Conservation (phyloP, 2,329 filamentous ascomycete species). For the Penicillium concentricum region DNA sequence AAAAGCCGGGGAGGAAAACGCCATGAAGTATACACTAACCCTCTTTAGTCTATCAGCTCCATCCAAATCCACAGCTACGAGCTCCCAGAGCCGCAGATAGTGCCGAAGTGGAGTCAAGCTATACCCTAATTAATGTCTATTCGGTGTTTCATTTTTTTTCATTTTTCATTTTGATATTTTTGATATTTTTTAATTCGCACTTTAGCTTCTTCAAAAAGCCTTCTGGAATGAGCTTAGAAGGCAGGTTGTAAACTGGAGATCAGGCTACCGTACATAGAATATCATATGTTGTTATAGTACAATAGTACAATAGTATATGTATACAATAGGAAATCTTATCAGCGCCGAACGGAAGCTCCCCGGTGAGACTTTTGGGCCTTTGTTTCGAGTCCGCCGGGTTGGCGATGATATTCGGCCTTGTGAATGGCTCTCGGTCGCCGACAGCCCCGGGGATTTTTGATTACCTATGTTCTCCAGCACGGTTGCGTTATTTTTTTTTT, state of each 20-base stretch:
- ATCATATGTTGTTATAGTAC: not conserved
- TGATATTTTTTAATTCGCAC: too few species aligned
- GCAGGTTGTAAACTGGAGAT: not conserved
- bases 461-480: constrained; percentile 3
- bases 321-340: too few species aligned
- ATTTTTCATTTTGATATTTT: not conserved
- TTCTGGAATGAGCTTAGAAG: not conserved
- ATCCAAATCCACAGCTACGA: constrained; percentile 19
- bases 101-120: constrained; percentile 22
- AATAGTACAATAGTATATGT: too few species aligned
- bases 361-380: constrained; percentile 8
- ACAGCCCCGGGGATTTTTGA: not conserved
- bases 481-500: constrained; percentile 9
- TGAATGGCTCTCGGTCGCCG: constrained; percentile 13
- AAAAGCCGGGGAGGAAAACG: constrained; percentile 19
- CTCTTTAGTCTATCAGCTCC: rapidly evolving
- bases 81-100: constrained; percentile 28
- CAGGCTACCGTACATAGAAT: not conserved
- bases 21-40: constrained; percentile 8
- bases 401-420: not conserved
- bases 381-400: constrained; percentile 9
- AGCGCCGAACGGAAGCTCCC: not conserved
- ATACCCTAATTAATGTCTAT: not conserved
- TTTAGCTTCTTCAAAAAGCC: not conserved
- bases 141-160: constrained; percentile 6